Percentiles rank a stretch among this genome's conserved stretches.
Conservation (phyloP, 2,329 filamentous ascomycete species). For the Rhytidhysteron rufulum region DNA sequence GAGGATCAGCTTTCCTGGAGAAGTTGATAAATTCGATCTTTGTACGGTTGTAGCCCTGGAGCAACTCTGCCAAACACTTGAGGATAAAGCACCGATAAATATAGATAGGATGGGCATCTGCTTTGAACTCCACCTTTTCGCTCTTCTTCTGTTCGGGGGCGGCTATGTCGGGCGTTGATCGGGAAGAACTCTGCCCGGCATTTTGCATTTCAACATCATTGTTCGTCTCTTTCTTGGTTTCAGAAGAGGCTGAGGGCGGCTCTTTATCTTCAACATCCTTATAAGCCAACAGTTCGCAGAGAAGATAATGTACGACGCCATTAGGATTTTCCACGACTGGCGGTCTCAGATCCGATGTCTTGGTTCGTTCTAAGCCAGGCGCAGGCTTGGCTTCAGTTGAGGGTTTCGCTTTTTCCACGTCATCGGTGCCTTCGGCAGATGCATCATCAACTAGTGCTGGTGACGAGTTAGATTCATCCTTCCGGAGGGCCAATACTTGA, state of each 20-base stretch:
- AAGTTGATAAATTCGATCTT: slow-evolving; percentile 99
- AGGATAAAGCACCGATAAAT: slow-evolving; percentile 94
- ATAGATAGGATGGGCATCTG: slow-evolving; percentile 91
- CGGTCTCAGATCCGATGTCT: slow-evolving; percentile 68
- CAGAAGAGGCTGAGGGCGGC: slow-evolving; percentile 38
- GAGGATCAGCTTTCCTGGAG: slow-evolving; percentile 82
- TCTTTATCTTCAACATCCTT: slow-evolving; percentile 89
- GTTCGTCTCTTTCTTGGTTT: slow-evolving; percentile 31
- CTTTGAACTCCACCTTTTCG: slow-evolving; percentile 75
- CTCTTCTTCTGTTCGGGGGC: slow-evolving; percentile 48
- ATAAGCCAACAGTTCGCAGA: slow-evolving; percentile 88
- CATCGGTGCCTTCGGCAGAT: slow-evolving; percentile 18
- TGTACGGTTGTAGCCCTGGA: slow-evolving; percentile 86
- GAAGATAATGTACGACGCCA: slow-evolving; percentile 89
- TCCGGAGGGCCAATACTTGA: slow-evolving; percentile 53
- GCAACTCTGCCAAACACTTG: slow-evolving; percentile 83
- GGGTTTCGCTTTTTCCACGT: slow-evolving; percentile 31
- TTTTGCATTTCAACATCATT: slow-evolving; percentile 50
- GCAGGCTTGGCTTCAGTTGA: slow-evolving; percentile 26
- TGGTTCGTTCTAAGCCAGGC: slow-evolving; percentile 60
- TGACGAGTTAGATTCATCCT: slow-evolving; percentile 34
- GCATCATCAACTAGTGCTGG: slow-evolving; percentile 4
- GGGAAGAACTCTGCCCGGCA: slow-evolving; percentile 8
- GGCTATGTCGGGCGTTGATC: slow-evolving; percentile 9
- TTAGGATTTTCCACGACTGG: slow-evolving; percentile 89